Evolutionary conservation across 805 yeast species (phyloP).

Genomic region (Ogataea methanolica): DNA sequence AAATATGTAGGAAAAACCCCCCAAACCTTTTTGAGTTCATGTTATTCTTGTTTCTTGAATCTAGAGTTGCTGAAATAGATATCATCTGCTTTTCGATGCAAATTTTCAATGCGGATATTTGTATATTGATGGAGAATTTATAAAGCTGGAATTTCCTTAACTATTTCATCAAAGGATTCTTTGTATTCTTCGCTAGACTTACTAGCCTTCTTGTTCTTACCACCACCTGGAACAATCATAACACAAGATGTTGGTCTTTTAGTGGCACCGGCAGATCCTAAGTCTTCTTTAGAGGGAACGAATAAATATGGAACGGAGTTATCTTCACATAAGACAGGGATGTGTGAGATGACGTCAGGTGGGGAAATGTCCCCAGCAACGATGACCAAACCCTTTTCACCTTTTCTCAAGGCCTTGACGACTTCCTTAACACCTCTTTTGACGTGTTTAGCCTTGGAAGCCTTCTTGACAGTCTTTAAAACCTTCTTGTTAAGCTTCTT

Average conservation of each 20-base stretch:
- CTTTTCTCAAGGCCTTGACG: conserved; percentile 95
- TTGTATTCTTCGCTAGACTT: conserved; percentile 82
- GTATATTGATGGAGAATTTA: conserved; percentile 7
- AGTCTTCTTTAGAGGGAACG: conserved; percentile 95
- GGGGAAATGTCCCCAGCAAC: conserved; percentile 99
- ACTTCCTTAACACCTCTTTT: conserved; percentile 99
- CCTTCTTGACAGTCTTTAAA: conserved; percentile 92
- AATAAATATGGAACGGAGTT: conserved; percentile 85
- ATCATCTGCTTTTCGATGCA: too few species aligned
- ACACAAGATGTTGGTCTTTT: conserved; percentile 99
- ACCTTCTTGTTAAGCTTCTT: conserved; percentile 94
- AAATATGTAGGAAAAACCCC: too few species aligned
- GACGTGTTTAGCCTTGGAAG: conserved; percentile 96
- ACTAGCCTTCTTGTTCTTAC: conserved; percentile 68
- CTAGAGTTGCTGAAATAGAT: too few species aligned
- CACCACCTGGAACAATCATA: conserved; percentile 95
- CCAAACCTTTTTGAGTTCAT: too few species aligned
- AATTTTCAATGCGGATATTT: too few species aligned
- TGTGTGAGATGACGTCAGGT: conserved; percentile 92
- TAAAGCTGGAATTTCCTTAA: conserved; percentile 72
- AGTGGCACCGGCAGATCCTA: conserved; percentile 98
- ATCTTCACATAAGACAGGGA: conserved; percentile 97
- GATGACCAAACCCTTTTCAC: conserved; percentile 93
- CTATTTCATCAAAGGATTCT: conserved; percentile 88
- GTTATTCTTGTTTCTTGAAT: too few species aligned